Conservation (phyloP, 305 asterid species). For the Fraxinus sp. region DNA sequence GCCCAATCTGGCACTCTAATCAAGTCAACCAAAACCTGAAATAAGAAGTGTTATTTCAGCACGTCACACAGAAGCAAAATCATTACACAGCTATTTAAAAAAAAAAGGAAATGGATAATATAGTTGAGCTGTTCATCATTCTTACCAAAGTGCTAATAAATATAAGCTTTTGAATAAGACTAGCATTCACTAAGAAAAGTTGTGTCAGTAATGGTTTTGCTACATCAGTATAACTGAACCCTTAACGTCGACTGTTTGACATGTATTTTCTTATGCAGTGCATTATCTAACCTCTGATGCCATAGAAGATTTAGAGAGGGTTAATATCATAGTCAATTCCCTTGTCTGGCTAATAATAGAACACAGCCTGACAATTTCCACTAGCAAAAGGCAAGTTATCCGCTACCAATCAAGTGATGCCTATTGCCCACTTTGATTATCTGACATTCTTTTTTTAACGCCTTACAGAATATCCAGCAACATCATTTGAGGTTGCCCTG, state of each 20-base stretch:
- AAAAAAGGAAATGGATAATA: neutral
- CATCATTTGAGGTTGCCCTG: neutral
- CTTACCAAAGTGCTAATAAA: neutral
- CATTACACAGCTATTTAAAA: neutral
- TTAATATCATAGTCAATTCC: neutral
- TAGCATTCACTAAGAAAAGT: neutral
- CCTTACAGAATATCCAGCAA: neutral
- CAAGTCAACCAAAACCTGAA: conserved; percentile 88
- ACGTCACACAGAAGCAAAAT: neutral
- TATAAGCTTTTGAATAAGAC: neutral
- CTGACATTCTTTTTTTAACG: neutral
- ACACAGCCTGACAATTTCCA: neutral
- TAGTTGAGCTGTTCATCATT: neutral
- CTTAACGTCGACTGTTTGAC: neutral
- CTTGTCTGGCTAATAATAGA: neutral
- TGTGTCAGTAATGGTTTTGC: neutral
- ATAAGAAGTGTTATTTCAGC: conserved; percentile 23
- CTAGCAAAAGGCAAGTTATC: neutral
- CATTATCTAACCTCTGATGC: neutral
- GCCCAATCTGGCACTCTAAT: conserved; percentile 98
- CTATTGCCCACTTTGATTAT: neutral
- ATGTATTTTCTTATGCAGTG: neutral
- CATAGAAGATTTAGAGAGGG: neutral
- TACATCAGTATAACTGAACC: neutral
- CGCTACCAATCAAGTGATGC: neutral